Evolutionary conservation across 345 rosid species (phyloP), one percentile per base, ranked within the genome.

Genomic region (Physaria fendleri): DNA sequence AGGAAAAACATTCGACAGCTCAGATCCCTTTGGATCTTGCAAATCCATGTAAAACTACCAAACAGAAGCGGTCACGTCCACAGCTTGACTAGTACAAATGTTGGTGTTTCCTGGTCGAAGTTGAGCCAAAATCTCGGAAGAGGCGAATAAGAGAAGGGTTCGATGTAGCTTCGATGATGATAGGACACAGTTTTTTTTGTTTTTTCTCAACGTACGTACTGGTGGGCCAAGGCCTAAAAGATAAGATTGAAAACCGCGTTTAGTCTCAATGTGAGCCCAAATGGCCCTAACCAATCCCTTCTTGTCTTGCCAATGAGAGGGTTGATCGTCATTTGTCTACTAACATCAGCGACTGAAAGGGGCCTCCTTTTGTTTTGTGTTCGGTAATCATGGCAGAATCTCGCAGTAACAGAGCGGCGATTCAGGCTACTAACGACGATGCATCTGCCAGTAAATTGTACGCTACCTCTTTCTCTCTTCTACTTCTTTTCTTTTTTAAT

Each of bases 361-460:
- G n/a, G n/a, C n/a, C n/a, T n/a, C 34, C 30, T 28, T 27, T 32
- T 32, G 1, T n/a, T 50, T 13, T 35, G 59, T 12, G 21, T 14
- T 47, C 50, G 55, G 66, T 24, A 22, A 41, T 76, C 33, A 77
- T 39, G 56, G 62, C 79, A 3, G 91, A 81, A 78, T 73, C 88
- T 21, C 80, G 61, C 27, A 87, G 95, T 82, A 89, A 81, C 75
- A 79, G 72, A 74, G 86, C 81, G 10, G 97, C 95, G 2, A 94
- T 93, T 65, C 99, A 89, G 74, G 97, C 97, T 29, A 89, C 97
- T 1, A 93, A 89, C 81, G 99, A 87, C 73, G 95, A 93, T 62
- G 97, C 95, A 46, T 85, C 99, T 17, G 97, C 97, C 69, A 87
- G 97, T 64, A 89, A 89, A 77, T 73, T 85, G 97, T 89, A 21